Evolutionary conservation across 257 asterid species (phyloP), one percentile per base, ranked within the genome.

Genomic region (Dorcoceras hygrometricum): DNA sequence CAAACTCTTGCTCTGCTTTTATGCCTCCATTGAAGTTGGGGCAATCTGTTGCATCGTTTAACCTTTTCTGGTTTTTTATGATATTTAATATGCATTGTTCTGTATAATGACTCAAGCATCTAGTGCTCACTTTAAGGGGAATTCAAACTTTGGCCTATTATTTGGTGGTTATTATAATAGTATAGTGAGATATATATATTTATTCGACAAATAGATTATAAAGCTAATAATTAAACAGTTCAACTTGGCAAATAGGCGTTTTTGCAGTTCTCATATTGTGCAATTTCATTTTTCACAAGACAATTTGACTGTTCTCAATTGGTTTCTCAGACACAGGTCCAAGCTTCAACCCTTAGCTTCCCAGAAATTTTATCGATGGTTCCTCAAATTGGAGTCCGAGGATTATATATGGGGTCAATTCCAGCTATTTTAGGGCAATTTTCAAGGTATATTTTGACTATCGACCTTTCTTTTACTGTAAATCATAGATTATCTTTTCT

Each of bases 371-470:
- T 94, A 69, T 66, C 99, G 23, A 90, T 82, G 86, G 87, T 94
- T 78, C 96, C 96, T 29, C 88, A 88, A 76, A 66, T 88, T 74
- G 99, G 99, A 70, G 79, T 77, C 59, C 90, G 77, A 11, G 97
- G 96, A 73, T 75, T 94, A 43, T 94, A 94, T 76, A 81, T 89
- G 69, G 99, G 99, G 16, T 94, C 99, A 8, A 76, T 90, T 82
- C 99, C 99, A 27, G 97, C 99, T 32, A 94, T 94, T 80, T 68
- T 86, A 51, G 99, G 99, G 62, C 99, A 94, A 73, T 94, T 94
- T 77, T 90, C 97, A 48, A 90, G 99, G 99, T 90, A 63, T 34
- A 23, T 28, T 67, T 63, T 55, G 18, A 31, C 69, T 3, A 0
- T 24, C 26, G 4, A 3, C 10, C 27, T 68, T 46, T 74, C 46